Base-by-base conservation (phyloP, 1,284 basidiomycete species). In the Coniferiporia sulphurascens region DNA sequence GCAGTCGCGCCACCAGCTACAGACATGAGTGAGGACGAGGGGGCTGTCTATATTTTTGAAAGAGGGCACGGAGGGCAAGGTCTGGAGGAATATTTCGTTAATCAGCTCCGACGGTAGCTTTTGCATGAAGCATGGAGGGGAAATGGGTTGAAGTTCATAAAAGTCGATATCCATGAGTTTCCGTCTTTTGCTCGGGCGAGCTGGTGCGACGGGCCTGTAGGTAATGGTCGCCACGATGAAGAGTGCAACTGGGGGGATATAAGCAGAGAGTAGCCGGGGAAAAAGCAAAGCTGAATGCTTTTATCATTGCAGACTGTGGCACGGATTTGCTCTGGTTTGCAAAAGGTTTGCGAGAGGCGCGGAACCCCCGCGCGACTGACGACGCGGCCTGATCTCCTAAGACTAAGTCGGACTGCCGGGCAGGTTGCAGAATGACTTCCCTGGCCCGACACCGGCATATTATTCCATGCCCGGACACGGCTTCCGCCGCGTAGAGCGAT, bases 351-450 rank as follows among this genome's bases (percentile, higher is more conserved):
- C 77, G 79, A 82, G 69, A 68, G 78, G 82, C 87, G 75, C 86
- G 87, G 38, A 79, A 73, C 77, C 81, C 79, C 76, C 75, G 82
- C 86, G 84, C 88, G 89, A 72, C 89, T 85, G 87, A 87, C 79
- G 84, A 84, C 82, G 68, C 78, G 81, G 72, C 87, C 89, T 87
- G 81, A 72, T 89, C 87, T 90, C 87, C 85, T 78, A 85, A 84
- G 89, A 91, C 87, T 87, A 89, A 89, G 86, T 90, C 84, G 88
- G 88, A 83, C 71, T 79, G 79, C 75, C 81, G 85, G 80, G 84
- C 80, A 80, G 83, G 81, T 84, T 91, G 88, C 88, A 83, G 84
- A 89, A 91, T 91, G 85, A 77, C 89, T 91, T 89, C 85, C 87
- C 88, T 91, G 84, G 84, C 82, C 84, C 76, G 81, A 84, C 85